Percentiles rank a stretch among this genome's conserved stretches.
phyloP scores from a whole-genome alignment of 2,329 filamentous ascomycete genomes.

The Trichoderma breve region DNA sequence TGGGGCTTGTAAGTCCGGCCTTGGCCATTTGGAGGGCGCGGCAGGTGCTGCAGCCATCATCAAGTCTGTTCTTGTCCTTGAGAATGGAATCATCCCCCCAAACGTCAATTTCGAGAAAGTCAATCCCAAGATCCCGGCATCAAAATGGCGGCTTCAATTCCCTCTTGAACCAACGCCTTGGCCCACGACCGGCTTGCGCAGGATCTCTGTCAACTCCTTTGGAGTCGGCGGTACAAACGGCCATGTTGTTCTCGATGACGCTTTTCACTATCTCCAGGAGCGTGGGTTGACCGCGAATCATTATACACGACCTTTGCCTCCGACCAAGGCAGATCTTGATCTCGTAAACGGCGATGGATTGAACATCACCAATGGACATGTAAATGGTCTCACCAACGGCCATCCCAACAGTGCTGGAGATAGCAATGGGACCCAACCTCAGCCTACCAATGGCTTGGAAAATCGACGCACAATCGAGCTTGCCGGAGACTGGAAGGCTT shows the following conservation, averaged over 20 bases:
- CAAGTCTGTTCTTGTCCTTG: constrained; percentile 7
- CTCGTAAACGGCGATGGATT: neutral
- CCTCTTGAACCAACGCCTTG: constrained; percentile 35
- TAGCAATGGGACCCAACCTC: neutral
- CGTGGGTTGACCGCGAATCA: neutral
- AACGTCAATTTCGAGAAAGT: neutral
- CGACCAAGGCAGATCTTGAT: neutral
- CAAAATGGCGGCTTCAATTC: constrained; percentile 26
- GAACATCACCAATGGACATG: too few species aligned
- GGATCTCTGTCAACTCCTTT: constrained; percentile 47
- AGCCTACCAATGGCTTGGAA: neutral
- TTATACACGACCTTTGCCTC: neutral
- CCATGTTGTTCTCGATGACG: constrained; percentile 42
- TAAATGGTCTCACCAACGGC: too few species aligned
- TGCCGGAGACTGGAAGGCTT: neutral
- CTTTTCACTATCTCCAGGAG: constrained; percentile 4
- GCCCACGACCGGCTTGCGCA: constrained; percentile 37
- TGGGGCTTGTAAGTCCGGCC: constrained; percentile 4
- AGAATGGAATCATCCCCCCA: constrained; percentile 13
- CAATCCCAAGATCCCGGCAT: constrained; percentile 10
- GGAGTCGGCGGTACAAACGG: constrained; percentile 49
- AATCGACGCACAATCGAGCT: neutral
- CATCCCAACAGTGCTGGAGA: too few species aligned
- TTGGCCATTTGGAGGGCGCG: constrained; percentile 13
- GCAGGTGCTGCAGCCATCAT: constrained; percentile 15